Base-by-base conservation (phyloP, 768 basidiomycete species). In the Panaeolus papilionaceus region DNA sequence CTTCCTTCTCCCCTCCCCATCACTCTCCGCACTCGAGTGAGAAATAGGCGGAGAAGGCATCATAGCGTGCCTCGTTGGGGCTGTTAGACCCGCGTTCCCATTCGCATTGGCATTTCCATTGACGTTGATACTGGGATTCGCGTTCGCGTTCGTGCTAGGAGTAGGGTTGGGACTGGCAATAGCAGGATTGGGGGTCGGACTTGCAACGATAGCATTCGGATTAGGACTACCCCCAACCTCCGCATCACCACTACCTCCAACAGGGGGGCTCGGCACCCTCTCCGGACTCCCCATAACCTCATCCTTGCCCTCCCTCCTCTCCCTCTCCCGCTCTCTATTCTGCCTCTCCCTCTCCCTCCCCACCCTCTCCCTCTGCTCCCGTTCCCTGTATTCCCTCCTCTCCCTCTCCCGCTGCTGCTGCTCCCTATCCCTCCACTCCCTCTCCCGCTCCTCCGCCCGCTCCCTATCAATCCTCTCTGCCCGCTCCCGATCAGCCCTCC, bases 1-100 rank as follows among this genome's bases (percentile, higher is more conserved):
- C 54, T 58, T 58, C 54, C 54, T 58, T 28, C 28, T 37, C 28
- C 54, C 54, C 54, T 58, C 54, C 26, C 28, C 28, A 58, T 58
- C 54, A 33, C 54, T 58, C 54, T 58, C 54, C 8, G 54, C 54
- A 58, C 54, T 58, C 54, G 54, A 58, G 33, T 58, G 54, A 37
- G 54, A 58, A 58, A 58, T 58, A 58, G 54, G 54, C 10, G 54
- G 54, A 14, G 26, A 33, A 14, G 54, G 54, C 54, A 58, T 58
- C 54, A 58, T 58, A 58, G 54, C 54, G 16, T 58, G 54, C 28
- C 54, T 23, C 5, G 23, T 7, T 20, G n/a, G 5, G 4, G 20
- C 4, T 0, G 0, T 20, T 8, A 6, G 4, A 49, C 7, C 9
- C 7, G 14, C 11, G 9, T 9, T 42, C 3, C 11, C 40, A 42